A percentile compares a stretch with the other conserved stretches of the same genome.
Conservation (phyloP, 2,329 filamentous ascomycete genomes). For the Passalora sequoiae region DNA sequence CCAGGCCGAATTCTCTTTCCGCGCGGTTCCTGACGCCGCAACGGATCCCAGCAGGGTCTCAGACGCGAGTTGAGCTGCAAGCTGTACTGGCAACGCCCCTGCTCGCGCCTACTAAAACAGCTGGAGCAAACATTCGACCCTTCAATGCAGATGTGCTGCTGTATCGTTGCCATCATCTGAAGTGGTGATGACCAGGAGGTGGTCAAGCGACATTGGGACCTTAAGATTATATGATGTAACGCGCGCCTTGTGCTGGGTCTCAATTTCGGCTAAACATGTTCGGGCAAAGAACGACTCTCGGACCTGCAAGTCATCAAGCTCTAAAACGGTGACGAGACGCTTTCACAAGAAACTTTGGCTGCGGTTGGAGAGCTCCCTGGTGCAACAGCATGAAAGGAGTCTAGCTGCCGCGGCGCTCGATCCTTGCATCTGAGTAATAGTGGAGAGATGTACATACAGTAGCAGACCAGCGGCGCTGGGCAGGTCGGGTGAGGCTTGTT, state of each 20-base stretch:
- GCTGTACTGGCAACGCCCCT: no score
- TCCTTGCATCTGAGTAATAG: conserved; percentile 3
- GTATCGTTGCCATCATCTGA: neutral
- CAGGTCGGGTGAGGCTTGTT: conserved; percentile 10
- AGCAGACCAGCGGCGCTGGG: no score
- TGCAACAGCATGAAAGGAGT: conserved; percentile 10
- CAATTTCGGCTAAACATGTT: conserved; percentile 15
- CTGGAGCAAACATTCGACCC: no score
- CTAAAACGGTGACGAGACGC: neutral
- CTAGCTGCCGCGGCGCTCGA: conserved; percentile 12
- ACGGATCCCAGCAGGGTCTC: no score
- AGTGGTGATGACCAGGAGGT: neutral
- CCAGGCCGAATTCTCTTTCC: no score
- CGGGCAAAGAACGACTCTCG: neutral
- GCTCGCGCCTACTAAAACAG: no score
- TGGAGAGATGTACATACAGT: neutral
- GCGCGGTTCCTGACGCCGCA: no score
- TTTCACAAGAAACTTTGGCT: conserved; percentile 1
- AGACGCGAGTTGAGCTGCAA: no score
- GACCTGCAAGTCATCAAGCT: conserved; percentile 13
- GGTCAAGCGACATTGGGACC: conserved; percentile 7
- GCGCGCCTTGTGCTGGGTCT: neutral
- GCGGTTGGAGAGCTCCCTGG: conserved; percentile 4
- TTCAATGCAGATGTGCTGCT: no score
- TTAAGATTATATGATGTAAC: conserved; percentile 8